Base-by-base conservation (phyloP, 2,329 filamentous ascomycete genomes). In the Colletotrichum lentis region DNA sequence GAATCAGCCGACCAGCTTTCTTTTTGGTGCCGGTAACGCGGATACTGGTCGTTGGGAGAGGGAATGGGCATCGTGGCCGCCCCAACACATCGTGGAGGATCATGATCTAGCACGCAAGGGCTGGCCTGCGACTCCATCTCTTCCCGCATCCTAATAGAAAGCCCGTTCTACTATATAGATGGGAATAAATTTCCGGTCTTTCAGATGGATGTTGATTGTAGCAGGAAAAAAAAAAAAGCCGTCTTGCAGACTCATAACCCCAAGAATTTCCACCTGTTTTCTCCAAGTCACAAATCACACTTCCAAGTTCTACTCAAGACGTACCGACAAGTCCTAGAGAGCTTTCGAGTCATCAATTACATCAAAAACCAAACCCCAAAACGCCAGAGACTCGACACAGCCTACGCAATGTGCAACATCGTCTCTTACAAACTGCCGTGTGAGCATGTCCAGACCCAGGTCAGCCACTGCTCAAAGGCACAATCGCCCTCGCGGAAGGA, bases 391-490 rank as follows among this genome's bases (percentile, higher is more conserved):
- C 20, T 39, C 8, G 46, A 57, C 43, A 50, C n/a, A 53, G 49
- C 39, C 61, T 67, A 73, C 10, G 31, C 43, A 63, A 85, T 85
- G 84, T 86, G 83, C 72, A 82, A 82, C 71, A 81, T 83, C 69
- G 79, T 81, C 60, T 81, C 78, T 54, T 85, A 85, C 73, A 83
- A 80, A 41, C 77, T 86, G 60, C 79, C 80, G 53, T 86, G 84
- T 74, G 83, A 84, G 74, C 84, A 86, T 73, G 78, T 85, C 71
- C 78, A 78, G 67, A 82, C 79, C 18, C 76, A 80, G 64, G 80
- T 77, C 43, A 76, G 78, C 64, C 83, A 82, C 77, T 86, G 84
- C 71, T 70, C 78, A 16, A 77, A 80, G n/a, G 81, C 80, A 7
- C 74, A 78, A 37, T 67, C 76, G 50, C 70, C 72, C 50, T 73